These are phyloP conservation scores for Chlorophyllum brunneum DNA, from an alignment of 768 basidiomycete genomes.

Conservation along the genomic window DNA sequence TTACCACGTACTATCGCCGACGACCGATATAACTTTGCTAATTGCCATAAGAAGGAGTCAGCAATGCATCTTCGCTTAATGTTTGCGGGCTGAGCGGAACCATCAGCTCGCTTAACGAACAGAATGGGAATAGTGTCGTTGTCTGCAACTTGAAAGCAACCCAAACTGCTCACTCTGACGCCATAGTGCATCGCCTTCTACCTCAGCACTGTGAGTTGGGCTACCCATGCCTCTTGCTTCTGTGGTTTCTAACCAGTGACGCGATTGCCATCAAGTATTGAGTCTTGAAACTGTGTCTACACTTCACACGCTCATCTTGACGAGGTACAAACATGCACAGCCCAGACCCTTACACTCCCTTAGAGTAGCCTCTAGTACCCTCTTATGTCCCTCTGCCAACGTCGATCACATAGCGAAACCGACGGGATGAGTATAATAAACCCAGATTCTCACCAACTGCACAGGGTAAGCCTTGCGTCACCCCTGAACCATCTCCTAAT, in stretches of 20 bases:
- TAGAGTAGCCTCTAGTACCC: too few relatives aligned
- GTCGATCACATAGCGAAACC: conserved; percentile 9
- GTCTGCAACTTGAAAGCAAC: neutral
- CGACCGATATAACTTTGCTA: neutral
- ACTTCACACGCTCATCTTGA: neutral
- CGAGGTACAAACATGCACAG: neutral
- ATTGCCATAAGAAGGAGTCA: conserved; percentile 2
- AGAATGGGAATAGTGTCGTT: conserved; percentile 3
- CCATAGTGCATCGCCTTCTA: neutral
- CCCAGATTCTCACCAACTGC: conserved; percentile 12
- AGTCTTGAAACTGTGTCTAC: neutral
- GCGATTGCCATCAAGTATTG: neutral
- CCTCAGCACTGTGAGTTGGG: neutral
- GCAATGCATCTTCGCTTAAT: conserved; percentile 8
- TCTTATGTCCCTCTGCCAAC: neutral
- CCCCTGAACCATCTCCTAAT: conserved; percentile 8
- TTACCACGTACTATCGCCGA: conserved; percentile 11
- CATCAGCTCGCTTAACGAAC: conserved; percentile 7
- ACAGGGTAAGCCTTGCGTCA: conserved; percentile 15
- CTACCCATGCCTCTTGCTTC: neutral
- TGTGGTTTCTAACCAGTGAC: neutral
- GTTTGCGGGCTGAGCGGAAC: conserved; percentile 10
- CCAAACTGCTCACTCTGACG: neutral
- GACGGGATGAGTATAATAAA: conserved; percentile 2
- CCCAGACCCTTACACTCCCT: neutral